Evolutionary conservation across 805 yeast species (phyloP).

Genomic region (Candida germanica): DNA sequence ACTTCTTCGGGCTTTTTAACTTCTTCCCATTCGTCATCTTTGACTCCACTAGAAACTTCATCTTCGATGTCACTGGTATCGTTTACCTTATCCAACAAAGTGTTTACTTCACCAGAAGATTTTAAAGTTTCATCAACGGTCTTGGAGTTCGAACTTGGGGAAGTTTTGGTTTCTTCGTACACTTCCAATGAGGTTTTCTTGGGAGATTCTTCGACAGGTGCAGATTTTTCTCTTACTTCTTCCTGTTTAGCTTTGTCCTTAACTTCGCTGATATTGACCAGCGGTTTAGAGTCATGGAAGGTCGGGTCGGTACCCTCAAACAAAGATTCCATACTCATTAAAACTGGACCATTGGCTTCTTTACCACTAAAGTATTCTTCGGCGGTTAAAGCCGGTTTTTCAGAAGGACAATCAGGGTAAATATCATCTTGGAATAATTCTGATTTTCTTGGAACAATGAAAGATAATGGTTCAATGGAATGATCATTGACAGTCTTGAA

Average conservation of each 20-base stretch:
- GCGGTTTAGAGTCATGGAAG: conserved; percentile 39
- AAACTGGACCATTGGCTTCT: conserved; percentile 75
- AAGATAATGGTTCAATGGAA: conserved; percentile 85
- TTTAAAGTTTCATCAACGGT: conserved; percentile 39
- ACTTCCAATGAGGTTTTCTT: conserved; percentile 8
- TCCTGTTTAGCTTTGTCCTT: conserved; percentile 22
- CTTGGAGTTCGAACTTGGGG: conserved; percentile 13
- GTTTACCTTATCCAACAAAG: conserved; percentile 35
- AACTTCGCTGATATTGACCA: conserved; percentile 23
- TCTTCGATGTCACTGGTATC: conserved; percentile 41
- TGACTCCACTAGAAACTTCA: conserved; percentile 19
- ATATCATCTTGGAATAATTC: conserved; percentile 92
- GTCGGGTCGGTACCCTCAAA: conserved; percentile 72
- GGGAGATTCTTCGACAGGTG: conserved; percentile 11
- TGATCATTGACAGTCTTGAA: conserved; percentile 88
- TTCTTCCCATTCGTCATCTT: conserved; percentile 42
- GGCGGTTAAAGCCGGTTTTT: conserved; percentile 72
- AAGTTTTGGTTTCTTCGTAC: conserved; percentile 4
- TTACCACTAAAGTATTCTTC: conserved; percentile 80
- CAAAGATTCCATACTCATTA: conserved; percentile 70
- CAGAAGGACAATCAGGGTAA: conserved; percentile 86
- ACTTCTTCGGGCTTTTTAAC: conserved; percentile 25
- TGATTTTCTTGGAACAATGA: conserved; percentile 89
- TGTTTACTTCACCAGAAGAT: conserved; percentile 32
- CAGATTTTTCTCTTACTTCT: conserved; percentile 11